Conservation (phyloP, 2,329 filamentous ascomycete genomes). For the Hypoxylon sp. region DNA sequence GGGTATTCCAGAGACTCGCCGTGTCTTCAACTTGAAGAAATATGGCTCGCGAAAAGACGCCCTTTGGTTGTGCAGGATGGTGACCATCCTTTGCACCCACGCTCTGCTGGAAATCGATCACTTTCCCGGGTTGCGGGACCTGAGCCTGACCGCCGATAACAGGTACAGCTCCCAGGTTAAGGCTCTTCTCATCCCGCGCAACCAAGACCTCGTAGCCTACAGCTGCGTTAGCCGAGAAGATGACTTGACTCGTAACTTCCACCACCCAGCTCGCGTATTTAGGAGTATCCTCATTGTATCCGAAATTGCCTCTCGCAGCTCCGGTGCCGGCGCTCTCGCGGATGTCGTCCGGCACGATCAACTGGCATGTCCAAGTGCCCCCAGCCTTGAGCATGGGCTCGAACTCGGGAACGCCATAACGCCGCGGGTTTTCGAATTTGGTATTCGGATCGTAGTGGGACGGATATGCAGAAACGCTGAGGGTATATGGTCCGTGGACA, state of each 20-base stretch:
- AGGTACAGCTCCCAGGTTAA: conserved; percentile 70
- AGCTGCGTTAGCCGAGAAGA: conserved; percentile 89
- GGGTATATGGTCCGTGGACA: conserved; percentile 93
- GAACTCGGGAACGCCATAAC: conserved; percentile 86
- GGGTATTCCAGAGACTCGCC: conserved; percentile 91
- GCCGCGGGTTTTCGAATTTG: conserved; percentile 76
- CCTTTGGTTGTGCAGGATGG: conserved; percentile 73
- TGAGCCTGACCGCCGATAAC: conserved; percentile 60
- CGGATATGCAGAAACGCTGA: conserved; percentile 88
- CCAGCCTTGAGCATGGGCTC: conserved; percentile 97
- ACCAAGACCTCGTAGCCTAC: conserved; percentile 90
- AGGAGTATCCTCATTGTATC: conserved; percentile 69
- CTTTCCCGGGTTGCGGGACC: conserved; percentile 73
- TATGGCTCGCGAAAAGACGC: conserved; percentile 86
- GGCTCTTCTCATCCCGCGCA: conserved; percentile 84
- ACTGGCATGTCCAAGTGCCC: conserved; percentile 82
- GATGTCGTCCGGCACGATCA: conserved; percentile 83
- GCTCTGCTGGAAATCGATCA: conserved; percentile 81
- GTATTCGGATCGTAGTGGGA: conserved; percentile 84
- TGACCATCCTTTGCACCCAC: conserved; percentile 66
- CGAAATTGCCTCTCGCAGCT: conserved; percentile 60
- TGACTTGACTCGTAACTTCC: conserved; percentile 90
- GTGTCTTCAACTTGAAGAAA: conserved; percentile 87
- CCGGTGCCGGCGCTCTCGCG: conserved; percentile 70
- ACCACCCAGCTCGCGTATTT: conserved; percentile 76